Base-by-base conservation (phyloP, 306 rosid species). In the Lathyrus aphaca region DNA sequence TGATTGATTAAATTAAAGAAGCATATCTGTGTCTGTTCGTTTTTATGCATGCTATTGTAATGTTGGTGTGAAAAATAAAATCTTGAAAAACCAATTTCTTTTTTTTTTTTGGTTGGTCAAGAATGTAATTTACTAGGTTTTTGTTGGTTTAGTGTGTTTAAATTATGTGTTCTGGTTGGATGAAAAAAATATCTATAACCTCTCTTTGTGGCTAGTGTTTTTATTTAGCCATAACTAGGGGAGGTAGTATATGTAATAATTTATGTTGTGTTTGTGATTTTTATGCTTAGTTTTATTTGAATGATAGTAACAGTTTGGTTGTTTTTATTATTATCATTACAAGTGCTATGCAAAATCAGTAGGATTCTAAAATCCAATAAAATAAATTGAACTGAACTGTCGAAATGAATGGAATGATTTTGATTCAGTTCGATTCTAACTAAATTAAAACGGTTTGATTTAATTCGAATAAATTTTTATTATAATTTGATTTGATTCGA, bases 101-200 rank as follows among this genome's bases (percentile, higher is more conserved):
- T 82, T 81, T 68, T 81, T 68, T 35, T 12, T 4, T 17, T 46
- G 85, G 71, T 69, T 64, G 58, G 48, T 61, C 71, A 48, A 54
- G 72, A 38, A 2, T 75, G 45, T 80, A 13, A 4, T 42, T 40
- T 49, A 2, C 2, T 48, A 0, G 3, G 0, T 2, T 2, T 1
- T 63, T 18, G 23, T 9, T 69, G 15, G 37, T 30, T 4, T 30
- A 30, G 37, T 30, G 37, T 30, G 37, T 1, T 30, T 30, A 30
- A 5, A 1, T 30, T 30, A 30, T 30, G 37, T 30, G 37, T 30
- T 30, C 8, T 30, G 7, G 9, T 32, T 32, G 38, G 38, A 32
- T 6, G 8, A 5, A 9, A 32, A 32, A 32, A 32, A 5, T 32
- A 8, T 6, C 38, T 6, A 5, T 30, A 32, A 32, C 38, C 38